These are phyloP conservation scores for Leucocoprinus leucothites DNA, from an alignment of 768 basidiomycete genomes.

Conservation along the genomic window DNA sequence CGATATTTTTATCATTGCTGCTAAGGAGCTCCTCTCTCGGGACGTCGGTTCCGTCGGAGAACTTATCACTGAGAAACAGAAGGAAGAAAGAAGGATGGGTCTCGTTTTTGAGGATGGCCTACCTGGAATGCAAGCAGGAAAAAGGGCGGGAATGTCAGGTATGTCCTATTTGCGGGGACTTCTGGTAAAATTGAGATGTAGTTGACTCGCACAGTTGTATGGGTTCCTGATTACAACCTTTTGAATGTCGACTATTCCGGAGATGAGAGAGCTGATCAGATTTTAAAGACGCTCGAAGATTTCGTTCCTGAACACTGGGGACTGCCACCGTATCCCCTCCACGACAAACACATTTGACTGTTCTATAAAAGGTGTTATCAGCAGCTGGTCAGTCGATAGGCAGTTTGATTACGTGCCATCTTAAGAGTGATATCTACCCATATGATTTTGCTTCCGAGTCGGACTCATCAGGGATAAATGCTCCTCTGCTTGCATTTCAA, in stretches of 20 bases:
- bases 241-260: constrained; percentile 45
- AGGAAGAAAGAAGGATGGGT: constrained; percentile 53
- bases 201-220: constrained; percentile 52
- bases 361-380: constrained; percentile 1
- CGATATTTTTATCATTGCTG: constrained; percentile 78
- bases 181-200: constrained; percentile 4
- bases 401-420: background rate
- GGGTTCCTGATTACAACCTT: constrained; percentile 79
- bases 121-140: constrained; percentile 75
- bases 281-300: constrained; percentile 58
- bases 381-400: background rate
- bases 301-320: constrained; percentile 86
- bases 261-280: constrained; percentile 55
- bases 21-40: constrained; percentile 52
- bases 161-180: constrained; percentile 15
- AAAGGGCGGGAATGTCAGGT: constrained; percentile 87
- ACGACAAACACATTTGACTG: background rate
- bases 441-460: constrained; percentile 3
- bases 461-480: background rate
- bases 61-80: constrained; percentile 30
- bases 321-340: constrained; percentile 57
- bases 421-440: background rate
- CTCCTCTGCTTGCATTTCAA: background rate
- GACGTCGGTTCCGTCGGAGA: constrained; percentile 50
- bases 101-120: constrained; percentile 84